Evolutionary conservation across 306 rosid species (phyloP), one percentile per base, ranked within the genome.

Genomic region (Vigna hirtella): DNA sequence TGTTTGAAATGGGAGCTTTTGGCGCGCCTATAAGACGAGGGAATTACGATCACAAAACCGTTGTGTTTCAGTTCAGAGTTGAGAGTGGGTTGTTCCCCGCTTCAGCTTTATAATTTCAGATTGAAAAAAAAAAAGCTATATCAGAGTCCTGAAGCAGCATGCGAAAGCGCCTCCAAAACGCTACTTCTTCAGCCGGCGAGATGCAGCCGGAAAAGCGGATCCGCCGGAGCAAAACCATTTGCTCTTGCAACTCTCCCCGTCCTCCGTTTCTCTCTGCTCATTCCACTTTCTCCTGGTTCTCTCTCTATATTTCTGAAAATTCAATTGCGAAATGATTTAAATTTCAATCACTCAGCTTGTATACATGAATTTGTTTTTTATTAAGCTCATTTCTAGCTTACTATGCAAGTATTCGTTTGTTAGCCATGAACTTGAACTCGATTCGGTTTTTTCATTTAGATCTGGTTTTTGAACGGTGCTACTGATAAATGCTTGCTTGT

Each of bases 171-270:
- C 87, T 85, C 84, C 80, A 82, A 42, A 52, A 45, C 26, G 72
- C 52, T 61, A 74, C 70, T 56, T 76, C 78, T 11, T 72, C 83
- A 47, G 72, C 64, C 49, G 78, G 83, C 13, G 87, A 82, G 42
- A 15, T 24, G 10, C 70, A 16, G 6, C 65, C 82, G 78, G 87
- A 66, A 9, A 91, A 89, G 85, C 82, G 97, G 55, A 83, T 91
- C 85, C 86, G 91, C 56, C 43, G 90, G 73, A 79, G 79, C 79
- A 89, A 86, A 89, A 38, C 88, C 66, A 89, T 89, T 66, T 86
- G 94, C 84, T 89, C 93, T 26, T 93, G 97, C 80, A 85, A 68
- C 84, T 93, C 98, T 83, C 96, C 98, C 80, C 82, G 86, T 20
- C 85, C 89, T 59, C 79, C 90, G 5, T 83, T 85, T 79, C 93